Conservation (phyloP, 208 protist species). For the Acanthamoeba royreba region DNA sequence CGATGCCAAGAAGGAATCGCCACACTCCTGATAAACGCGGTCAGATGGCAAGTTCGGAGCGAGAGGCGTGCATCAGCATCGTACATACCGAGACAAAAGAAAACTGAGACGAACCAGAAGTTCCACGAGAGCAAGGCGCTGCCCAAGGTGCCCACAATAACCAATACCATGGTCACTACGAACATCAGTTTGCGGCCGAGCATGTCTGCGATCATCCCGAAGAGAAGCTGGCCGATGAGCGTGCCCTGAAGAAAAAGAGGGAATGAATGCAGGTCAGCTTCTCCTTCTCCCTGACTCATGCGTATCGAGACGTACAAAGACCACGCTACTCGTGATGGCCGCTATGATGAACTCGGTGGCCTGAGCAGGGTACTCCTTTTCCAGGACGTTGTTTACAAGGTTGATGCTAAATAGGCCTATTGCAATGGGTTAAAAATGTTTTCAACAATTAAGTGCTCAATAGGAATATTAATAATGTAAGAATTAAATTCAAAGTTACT, state of each 20-base stretch:
- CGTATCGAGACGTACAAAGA: not conserved
- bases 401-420: not conserved
- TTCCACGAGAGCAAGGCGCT: conserved; percentile 6
- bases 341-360: not conserved
- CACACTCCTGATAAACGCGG: conserved; percentile 39
- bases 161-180: conserved; percentile 52
- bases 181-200: conserved; percentile 55
- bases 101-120: not conserved
- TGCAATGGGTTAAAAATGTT: not conserved
- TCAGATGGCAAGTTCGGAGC: not conserved
- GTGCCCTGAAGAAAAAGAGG: conserved; percentile 28
- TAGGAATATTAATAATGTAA: not conserved
- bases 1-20: conserved; percentile 66
- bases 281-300: no score
- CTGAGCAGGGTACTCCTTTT: not conserved
- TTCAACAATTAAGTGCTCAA: not conserved
- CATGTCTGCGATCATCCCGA: conserved; percentile 67
- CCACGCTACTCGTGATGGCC: not conserved
- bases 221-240: conserved; percentile 67
- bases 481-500: no score
- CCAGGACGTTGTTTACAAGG: not conserved
- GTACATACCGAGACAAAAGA: not conserved
- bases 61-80: not conserved
- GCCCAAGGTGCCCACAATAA: not conserved
- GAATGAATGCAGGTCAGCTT: no score